Percentiles rank a stretch among this genome's conserved stretches.
phyloP scores from a whole-genome alignment of 2,329 filamentous ascomycete species.

The Alternaria tenuissima region DNA sequence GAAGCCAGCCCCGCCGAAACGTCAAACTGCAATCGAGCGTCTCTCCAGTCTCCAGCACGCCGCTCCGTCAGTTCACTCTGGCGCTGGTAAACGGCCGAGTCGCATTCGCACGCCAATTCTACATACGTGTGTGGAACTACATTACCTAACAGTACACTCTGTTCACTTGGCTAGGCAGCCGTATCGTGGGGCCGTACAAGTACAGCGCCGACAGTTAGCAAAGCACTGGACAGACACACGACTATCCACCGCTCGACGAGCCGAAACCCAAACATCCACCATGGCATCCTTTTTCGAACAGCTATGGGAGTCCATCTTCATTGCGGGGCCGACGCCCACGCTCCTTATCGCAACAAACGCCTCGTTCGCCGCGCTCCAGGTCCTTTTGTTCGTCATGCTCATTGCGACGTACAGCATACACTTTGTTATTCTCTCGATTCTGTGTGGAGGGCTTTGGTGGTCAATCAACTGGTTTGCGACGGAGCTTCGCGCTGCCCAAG shows the following conservation, averaged over 20 bases:
- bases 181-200: slow-evolving; percentile 23
- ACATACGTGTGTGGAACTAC: slow-evolving; percentile 18
- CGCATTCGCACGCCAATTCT: slow-evolving; percentile 14
- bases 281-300: slow-evolving; percentile 69
- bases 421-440: slow-evolving; percentile 80
- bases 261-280: not conserved
- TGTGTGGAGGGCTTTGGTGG: slow-evolving; percentile 87
- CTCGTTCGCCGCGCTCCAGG: slow-evolving; percentile 85
- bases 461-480: slow-evolving; percentile 96
- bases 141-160: slow-evolving; percentile 14
- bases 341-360: slow-evolving; percentile 89
- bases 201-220: slow-evolving; percentile 21
- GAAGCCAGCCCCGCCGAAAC: slow-evolving; percentile 30
- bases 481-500: slow-evolving; percentile 63
- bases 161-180: slow-evolving; percentile 35
- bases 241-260: not conserved
- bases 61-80: slow-evolving; percentile 22
- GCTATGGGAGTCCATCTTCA: slow-evolving; percentile 93
- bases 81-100: slow-evolving; percentile 24
- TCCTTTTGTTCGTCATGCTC: slow-evolving; percentile 78
- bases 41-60: slow-evolving; percentile 17
- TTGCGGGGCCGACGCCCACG: slow-evolving; percentile 85
- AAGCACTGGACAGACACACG: not conserved
- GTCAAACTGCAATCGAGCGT: slow-evolving; percentile 19
- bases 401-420: slow-evolving; percentile 86